Evolutionary conservation across 371 early-diverging fungal genomes (phyloP), one percentile per base, ranked within the genome.

Genomic region (Mortierella sp.): DNA sequence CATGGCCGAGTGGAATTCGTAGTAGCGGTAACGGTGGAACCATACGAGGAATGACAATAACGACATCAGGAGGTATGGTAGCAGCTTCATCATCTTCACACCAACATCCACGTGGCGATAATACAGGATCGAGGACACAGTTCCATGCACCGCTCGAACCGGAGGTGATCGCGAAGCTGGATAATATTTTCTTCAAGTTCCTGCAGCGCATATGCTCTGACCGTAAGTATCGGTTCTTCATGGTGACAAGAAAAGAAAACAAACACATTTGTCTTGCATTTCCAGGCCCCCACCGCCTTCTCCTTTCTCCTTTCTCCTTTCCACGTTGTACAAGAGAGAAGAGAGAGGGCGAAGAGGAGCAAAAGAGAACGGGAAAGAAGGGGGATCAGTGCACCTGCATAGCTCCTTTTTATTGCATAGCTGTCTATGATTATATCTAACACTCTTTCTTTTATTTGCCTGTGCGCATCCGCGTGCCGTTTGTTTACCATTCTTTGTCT

Each of bases 161-260:
- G 9, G 82, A 84, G 24, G 73, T 87, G 14, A 67, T 85, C 28
- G 71, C 62, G 26, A 76, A 72, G 42, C 72, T 88, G 37, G 87
- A 88, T 70, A 83, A 83, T 51, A 78, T 88, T 12, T 88, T 88
- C 54, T 82, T 86, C 68, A 82, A 72, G 28, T 88, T 89, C 34
- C 72, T 88, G 32, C 84, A 87, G 65, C 75, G 83, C 17, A 79
- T 88, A 12, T 88, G 89, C 50, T 87, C 88, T 3, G 80, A 88
- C 56, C 71, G 87, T 86, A 86, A 52, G 64, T 50, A 4, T 41
- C 5, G 34, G 28, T 0, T 27, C n/a, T n/a, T n/a, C n/a, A n/a
- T n/a, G n/a, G n/a, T n/a, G n/a, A n/a, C n/a, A n/a, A n/a, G n/a
- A n/a, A n/a, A n/a, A n/a, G n/a, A n/a, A n/a, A n/a, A n/a, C n/a